Conservation (phyloP, 1,139 yeast genomes). For the Suhomyces kunorum region DNA sequence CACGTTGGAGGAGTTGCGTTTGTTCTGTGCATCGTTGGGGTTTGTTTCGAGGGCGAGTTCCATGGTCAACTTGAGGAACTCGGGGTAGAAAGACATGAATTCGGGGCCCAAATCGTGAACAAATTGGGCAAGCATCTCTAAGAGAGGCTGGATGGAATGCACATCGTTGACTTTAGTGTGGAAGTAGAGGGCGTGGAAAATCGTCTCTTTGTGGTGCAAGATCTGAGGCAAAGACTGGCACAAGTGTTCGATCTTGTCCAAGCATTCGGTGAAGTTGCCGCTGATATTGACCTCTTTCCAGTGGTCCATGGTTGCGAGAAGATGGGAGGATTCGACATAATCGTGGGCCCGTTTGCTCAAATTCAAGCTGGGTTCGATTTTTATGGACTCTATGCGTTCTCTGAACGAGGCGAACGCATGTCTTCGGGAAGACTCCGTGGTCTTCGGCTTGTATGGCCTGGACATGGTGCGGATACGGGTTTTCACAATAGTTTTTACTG, state of each 20-base stretch:
- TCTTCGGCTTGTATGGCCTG: slow-evolving; percentile 27
- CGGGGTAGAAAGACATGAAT: slow-evolving; percentile 67
- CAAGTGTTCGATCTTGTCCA: slow-evolving; percentile 52
- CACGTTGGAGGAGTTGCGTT: slow-evolving; percentile 56
- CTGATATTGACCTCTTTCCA: slow-evolving; percentile 90
- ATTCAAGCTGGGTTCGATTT: slow-evolving; percentile 78
- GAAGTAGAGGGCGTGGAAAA: slow-evolving; percentile 54
- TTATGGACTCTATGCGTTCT: slow-evolving; percentile 79
- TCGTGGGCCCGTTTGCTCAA: slow-evolving; percentile 67
- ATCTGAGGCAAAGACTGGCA: slow-evolving; percentile 80
- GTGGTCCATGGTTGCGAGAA: slow-evolving; percentile 73
- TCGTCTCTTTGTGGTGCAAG: slow-evolving; percentile 64
- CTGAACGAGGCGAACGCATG: slow-evolving; percentile 73
- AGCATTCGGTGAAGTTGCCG: slow-evolving; percentile 66
- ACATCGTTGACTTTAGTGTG: slow-evolving; percentile 61
- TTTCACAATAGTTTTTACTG: neutral
- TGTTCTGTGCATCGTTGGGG: slow-evolving; percentile 47
- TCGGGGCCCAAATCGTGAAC: slow-evolving; percentile 94
- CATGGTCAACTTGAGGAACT: slow-evolving; percentile 53
- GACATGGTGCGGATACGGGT: slow-evolving; percentile 5
- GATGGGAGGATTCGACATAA: slow-evolving; percentile 74
- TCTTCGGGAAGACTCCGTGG: slow-evolving; percentile 58
- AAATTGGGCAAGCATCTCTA: slow-evolving; percentile 81
- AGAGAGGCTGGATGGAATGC: slow-evolving; percentile 74
- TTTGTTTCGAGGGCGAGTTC: slow-evolving; percentile 50